These are phyloP conservation scores for Nannochloris sp. DNA, from an alignment of 139 green algal species.

Conservation along the genomic window DNA sequence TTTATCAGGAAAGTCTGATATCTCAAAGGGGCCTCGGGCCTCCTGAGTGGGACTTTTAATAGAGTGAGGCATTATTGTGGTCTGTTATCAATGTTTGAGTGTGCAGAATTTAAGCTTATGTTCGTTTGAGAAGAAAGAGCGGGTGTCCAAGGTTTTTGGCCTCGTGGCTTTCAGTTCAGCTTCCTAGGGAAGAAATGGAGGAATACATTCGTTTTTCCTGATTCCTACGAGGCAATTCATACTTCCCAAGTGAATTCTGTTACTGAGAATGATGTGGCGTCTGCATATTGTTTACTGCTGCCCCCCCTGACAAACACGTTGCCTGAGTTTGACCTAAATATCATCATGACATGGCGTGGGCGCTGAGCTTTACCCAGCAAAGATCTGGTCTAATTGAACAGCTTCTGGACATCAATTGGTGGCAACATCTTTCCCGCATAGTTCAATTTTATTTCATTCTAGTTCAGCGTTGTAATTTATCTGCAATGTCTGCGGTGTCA, in stretches of 20 bases:
- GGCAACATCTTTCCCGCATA: background rate
- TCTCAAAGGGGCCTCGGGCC: background rate
- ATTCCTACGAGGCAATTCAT: background rate
- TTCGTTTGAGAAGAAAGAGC: background rate
- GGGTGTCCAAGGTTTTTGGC: background rate
- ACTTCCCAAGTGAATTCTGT: background rate
- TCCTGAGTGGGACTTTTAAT: background rate
- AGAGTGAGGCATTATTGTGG: background rate
- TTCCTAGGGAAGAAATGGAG: no score
- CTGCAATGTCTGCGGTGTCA: background rate
- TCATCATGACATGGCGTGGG: background rate
- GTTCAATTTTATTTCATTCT: background rate
- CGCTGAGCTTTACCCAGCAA: background rate
- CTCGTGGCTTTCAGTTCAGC: background rate
- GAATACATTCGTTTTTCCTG: background rate
- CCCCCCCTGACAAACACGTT: no score
- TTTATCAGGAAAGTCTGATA: background rate
- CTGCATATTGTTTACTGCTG: no score
- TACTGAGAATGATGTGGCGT: background rate
- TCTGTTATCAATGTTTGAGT: background rate
- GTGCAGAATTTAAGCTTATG: background rate
- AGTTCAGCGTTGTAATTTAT: background rate
- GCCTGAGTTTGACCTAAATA: background rate
- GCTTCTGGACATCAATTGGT: no score
- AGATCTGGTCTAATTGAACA: background rate